A percentile compares a stretch with the other conserved stretches of the same genome.
Evolutionary conservation across 2,329 filamentous ascomycete genomes (phyloP).

Genomic region (Aspergillus brasiliensis): DNA sequence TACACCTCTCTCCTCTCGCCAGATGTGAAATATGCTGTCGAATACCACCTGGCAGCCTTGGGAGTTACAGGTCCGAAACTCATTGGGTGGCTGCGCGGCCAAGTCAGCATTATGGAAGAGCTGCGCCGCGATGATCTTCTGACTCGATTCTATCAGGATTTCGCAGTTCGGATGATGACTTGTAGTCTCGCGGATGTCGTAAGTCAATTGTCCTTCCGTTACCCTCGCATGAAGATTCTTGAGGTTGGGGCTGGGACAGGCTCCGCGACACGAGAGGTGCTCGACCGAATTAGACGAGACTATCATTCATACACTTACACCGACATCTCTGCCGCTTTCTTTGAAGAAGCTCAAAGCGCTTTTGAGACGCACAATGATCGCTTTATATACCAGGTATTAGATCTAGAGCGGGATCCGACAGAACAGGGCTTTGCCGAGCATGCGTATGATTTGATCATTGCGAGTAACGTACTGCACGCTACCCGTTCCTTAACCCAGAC

Average conservation of each 20-base stretch:
- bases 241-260: constrained; percentile 42
- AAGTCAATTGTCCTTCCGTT: constrained; percentile 24
- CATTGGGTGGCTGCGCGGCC: neutral
- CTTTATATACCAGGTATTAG: constrained; percentile 29
- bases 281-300: constrained; percentile 28
- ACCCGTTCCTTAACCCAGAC: constrained; percentile 27
- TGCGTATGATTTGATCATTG: constrained; percentile 38
- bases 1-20: neutral
- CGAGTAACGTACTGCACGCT: constrained; percentile 43
- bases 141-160: neutral
- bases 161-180: neutral
- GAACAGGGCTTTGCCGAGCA: constrained; percentile 38
- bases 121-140: neutral
- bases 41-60: neutral
- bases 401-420: constrained; percentile 31
- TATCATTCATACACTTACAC: constrained; percentile 49
- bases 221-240: constrained; percentile 40
- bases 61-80: neutral
- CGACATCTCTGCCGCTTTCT: constrained; percentile 48
- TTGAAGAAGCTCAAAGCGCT: constrained; percentile 34
- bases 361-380: constrained; percentile 19
- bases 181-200: neutral
- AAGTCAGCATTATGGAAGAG: neutral
- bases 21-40: neutral
- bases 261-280: constrained; percentile 34